Evolutionary conservation across 306 rosid genomes (phyloP).

Genomic region (Castanopsis chinensis): DNA sequence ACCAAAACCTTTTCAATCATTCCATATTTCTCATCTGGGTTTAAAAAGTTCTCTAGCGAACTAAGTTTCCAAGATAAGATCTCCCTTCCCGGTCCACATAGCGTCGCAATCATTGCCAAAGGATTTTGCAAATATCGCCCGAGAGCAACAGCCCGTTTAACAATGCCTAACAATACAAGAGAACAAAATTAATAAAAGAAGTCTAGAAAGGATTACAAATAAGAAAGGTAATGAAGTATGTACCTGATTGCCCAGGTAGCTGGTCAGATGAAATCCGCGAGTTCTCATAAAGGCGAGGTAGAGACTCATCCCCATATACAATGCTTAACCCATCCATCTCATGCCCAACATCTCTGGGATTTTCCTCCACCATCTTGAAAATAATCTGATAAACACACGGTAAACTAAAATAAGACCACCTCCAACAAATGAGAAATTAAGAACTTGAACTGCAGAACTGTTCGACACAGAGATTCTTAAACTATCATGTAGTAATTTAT

Average conservation of each 20-base stretch:
- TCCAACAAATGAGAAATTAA: slow-evolving; percentile 2
- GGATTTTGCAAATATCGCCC: slow-evolving; percentile 99
- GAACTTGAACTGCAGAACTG: neutral
- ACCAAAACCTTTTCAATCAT: slow-evolving; percentile 96
- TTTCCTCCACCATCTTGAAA: slow-evolving; percentile 98
- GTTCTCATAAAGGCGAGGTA: slow-evolving; percentile 88
- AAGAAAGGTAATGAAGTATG: neutral
- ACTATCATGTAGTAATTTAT: too few species aligned
- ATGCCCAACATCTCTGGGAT: slow-evolving; percentile 97
- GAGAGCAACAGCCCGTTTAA: slow-evolving; percentile 91
- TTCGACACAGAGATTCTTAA: neutral
- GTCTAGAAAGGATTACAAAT: neutral
- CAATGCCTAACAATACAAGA: slow-evolving; percentile 69
- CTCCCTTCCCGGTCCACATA: slow-evolving; percentile 93
- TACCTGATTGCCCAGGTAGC: slow-evolving; percentile 86
- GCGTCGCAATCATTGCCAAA: slow-evolving; percentile 87
- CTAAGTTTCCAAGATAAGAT: slow-evolving; percentile 89
- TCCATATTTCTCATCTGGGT: slow-evolving; percentile 81
- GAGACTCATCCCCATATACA: slow-evolving; percentile 96
- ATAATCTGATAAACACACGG: slow-evolving; percentile 59
- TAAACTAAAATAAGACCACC: slow-evolving; percentile 23
- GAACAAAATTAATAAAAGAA: slow-evolving; percentile 15
- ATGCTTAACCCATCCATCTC: slow-evolving; percentile 96
- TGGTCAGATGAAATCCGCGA: slow-evolving; percentile 94
- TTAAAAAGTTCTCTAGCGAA: slow-evolving; percentile 71